phyloP scores from a whole-genome alignment of 2,329 filamentous ascomycete genomes.

The Podosphaera fusca region DNA sequence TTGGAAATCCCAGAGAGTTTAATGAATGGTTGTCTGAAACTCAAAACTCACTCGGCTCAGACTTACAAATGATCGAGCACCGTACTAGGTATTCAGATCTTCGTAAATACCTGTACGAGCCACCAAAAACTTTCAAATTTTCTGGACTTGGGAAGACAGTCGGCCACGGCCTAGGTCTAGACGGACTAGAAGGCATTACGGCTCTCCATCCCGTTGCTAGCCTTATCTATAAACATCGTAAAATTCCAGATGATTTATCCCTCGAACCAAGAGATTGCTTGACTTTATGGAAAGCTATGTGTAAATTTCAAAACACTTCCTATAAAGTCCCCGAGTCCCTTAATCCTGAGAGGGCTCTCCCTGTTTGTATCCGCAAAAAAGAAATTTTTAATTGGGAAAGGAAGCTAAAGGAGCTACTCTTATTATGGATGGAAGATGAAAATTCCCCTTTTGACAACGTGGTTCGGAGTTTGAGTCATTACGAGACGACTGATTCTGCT shows the following conservation, averaged over 20 bases:
- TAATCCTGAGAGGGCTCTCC: conserved; percentile 25
- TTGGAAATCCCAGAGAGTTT: conserved; percentile 53
- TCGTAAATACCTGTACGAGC: conserved; percentile 46
- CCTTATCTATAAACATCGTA: conserved; percentile 35
- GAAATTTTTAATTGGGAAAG: conserved; percentile 45
- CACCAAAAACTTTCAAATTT: conserved; percentile 21
- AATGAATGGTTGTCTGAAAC: conserved; percentile 41
- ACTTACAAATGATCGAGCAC: conserved; percentile 46
- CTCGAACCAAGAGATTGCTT: conserved; percentile 52
- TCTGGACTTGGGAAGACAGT: conserved; percentile 16
- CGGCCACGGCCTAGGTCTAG: conserved; percentile 21
- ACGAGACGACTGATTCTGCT: background rate
- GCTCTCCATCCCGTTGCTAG: conserved; percentile 40
- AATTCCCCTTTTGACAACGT: conserved; percentile 21
- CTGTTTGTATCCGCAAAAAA: conserved; percentile 33
- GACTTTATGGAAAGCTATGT: conserved; percentile 40
- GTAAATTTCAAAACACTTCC: conserved; percentile 26
- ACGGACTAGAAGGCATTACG: conserved; percentile 16
- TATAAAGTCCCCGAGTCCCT: conserved; percentile 28
- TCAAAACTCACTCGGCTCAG: conserved; percentile 36
- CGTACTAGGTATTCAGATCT: conserved; percentile 51
- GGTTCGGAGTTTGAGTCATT: conserved; percentile 22
- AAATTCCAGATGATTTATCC: conserved; percentile 40
- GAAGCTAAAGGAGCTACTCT: conserved; percentile 32
- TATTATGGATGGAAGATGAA: conserved; percentile 33